These are phyloP conservation scores for Paecilomyces variotii DNA, from an alignment of 2,329 filamentous ascomycete genomes.

Conservation along the genomic window DNA sequence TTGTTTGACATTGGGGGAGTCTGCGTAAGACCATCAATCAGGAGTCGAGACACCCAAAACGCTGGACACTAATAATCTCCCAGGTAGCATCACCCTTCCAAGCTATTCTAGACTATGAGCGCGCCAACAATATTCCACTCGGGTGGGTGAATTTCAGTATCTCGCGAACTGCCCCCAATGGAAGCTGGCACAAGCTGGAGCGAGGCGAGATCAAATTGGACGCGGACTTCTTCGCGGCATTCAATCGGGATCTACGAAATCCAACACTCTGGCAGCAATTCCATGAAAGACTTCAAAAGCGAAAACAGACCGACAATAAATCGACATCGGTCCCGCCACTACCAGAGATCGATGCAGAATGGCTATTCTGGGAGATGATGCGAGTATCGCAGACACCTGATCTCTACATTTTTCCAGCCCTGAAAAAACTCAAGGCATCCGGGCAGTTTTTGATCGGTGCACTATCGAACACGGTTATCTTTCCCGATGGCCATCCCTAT, in stretches of 20 bases:
- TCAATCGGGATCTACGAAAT: constrained; percentile 65
- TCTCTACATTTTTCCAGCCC: constrained; percentile 79
- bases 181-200: constrained; percentile 84
- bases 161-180: constrained; percentile 65
- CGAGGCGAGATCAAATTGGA: constrained; percentile 73
- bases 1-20: constrained; percentile 96
- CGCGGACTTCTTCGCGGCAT: constrained; percentile 64
- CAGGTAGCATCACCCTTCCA: constrained; percentile 89
- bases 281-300: constrained; percentile 27
- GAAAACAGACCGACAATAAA: constrained; percentile 5
- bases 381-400: constrained; percentile 59
- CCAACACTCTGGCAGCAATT: constrained; percentile 61
- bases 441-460: constrained; percentile 68
- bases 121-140: constrained; percentile 63
- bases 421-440: constrained; percentile 58
- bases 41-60: background rate
- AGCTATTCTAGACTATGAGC: constrained; percentile 85
- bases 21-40: constrained; percentile 59
- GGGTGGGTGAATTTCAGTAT: constrained; percentile 93
- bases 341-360: constrained; percentile 67
- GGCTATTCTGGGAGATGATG: constrained; percentile 92
- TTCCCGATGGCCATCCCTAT: constrained; percentile 65
- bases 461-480: constrained; percentile 83
- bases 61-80: constrained; percentile 4
- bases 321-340: constrained; percentile 47